phyloP scores from a whole-genome alignment of 345 rosid genomes.

The Nephelium lappaceum region DNA sequence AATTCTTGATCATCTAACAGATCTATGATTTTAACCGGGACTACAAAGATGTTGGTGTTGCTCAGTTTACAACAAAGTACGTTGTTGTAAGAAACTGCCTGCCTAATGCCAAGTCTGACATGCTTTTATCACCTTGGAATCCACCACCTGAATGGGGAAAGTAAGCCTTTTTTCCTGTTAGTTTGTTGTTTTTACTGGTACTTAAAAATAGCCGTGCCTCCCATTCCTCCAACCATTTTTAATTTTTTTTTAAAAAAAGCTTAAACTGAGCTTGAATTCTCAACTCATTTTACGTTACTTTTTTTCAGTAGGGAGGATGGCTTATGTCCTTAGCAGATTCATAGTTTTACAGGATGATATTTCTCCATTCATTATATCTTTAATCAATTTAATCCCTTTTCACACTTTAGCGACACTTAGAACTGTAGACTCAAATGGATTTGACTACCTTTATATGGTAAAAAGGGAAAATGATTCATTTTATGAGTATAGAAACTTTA shows the following conservation, averaged over 20 bases:
- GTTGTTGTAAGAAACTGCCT: conserved; percentile 88
- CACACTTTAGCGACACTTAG: not conserved
- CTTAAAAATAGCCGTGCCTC: not conserved
- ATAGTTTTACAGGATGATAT: too few relatives aligned
- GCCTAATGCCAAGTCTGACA: conserved; percentile 79
- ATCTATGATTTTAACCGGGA: conserved; percentile 98
- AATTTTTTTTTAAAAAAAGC: not conserved
- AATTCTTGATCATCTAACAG: conserved; percentile 40
- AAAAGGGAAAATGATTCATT: not conserved
- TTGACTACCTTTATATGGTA: too few relatives aligned
- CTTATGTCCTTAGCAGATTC: not conserved
- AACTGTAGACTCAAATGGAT: not conserved
- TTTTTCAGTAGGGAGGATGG: not conserved
- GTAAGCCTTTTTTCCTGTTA: conserved; percentile 44
- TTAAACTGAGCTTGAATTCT: not conserved
- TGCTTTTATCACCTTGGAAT: conserved; percentile 96
- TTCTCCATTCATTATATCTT: too few relatives aligned
- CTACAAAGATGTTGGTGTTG: conserved; percentile 94
- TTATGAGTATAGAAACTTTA: not conserved
- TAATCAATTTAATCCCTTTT: not conserved
- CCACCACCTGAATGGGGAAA: conserved; percentile 99
- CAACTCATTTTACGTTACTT: not conserved
- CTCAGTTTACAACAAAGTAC: conserved; percentile 81
- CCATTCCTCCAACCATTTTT: not conserved
- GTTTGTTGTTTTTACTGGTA: conserved; percentile 16